Percentiles rank a stretch among this genome's conserved stretches.
These are phyloP conservation scores for Podospora australis DNA, from an alignment of 495 filamentous ascomycete genomes.

Conservation along the genomic window DNA sequence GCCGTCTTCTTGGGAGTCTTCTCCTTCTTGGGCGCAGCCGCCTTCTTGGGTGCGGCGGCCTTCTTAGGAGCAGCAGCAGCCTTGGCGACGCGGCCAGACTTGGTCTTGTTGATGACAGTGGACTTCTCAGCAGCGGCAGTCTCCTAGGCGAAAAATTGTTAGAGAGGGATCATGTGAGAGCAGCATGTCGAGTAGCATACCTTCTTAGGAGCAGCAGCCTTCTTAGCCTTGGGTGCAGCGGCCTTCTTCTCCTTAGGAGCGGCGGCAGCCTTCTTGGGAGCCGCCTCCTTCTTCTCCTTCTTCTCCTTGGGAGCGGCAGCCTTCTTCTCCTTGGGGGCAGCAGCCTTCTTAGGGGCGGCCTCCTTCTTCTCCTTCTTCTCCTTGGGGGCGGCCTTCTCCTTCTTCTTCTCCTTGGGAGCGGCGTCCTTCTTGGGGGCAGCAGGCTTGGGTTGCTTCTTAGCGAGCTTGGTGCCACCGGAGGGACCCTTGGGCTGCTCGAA, in stretches of 20 bases:
- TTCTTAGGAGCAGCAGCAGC: conserved; percentile 49
- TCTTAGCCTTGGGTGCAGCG: background rate
- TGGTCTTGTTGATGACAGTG: conserved; percentile 74
- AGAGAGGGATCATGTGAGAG: background rate
- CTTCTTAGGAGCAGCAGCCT: conserved; percentile 7
- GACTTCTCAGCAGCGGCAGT: conserved; percentile 62
- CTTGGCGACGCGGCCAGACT: conserved; percentile 87
- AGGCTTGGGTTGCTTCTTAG: conserved; percentile 62
- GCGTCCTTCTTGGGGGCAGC: conserved; percentile 37
- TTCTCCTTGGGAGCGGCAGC: conserved; percentile 41
- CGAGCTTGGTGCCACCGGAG: conserved; percentile 94
- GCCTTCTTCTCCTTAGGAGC: conserved; percentile 38
- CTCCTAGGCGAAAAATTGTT: conserved; percentile 22
- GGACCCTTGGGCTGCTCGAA: conserved; percentile 93
- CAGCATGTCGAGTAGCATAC: background rate
- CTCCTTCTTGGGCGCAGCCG: conserved; percentile 58
- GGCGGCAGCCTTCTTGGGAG: conserved; percentile 48
- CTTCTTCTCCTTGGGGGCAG: conserved; percentile 20
- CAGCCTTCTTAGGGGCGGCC: conserved; percentile 46
- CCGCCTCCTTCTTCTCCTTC: conserved; percentile 45
- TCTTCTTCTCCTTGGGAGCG: conserved; percentile 42
- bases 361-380: conserved; percentile 38
- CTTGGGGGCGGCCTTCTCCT: conserved; percentile 29
- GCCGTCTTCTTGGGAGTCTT: conserved; percentile 57
- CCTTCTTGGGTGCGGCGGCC: conserved; percentile 57